Base-by-base conservation (phyloP, 495 filamentous ascomycete genomes). In the Amniculicola lignicola region DNA sequence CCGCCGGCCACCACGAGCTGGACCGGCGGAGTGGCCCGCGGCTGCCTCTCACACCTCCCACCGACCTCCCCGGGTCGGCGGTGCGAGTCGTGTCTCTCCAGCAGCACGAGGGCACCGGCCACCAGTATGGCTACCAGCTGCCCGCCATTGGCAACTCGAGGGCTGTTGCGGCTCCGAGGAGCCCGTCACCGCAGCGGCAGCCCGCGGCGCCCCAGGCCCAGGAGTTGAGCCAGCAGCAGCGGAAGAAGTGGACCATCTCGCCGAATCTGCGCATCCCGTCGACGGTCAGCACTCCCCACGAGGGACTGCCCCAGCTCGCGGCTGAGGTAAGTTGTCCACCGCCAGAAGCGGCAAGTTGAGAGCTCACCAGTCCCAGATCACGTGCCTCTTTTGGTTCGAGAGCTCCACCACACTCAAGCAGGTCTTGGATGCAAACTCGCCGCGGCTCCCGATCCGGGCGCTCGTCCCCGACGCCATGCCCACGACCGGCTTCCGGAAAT, bases 371-470 rank as follows among this genome's bases (percentile, higher is more conserved):
- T 55, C 21, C 44, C 47, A 97, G 87, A 86, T 96, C 71, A 95
- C 93, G 1, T 96, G 92, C 63, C 77, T 99, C 24, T 96, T 99
- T 74, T 99, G 94, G 94, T 99, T 97, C 65, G 94, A 97, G 68
- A 86, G 84, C n/a, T 84, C 86, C 5, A 75, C 84, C 15, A 85
- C 86, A 36, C 74, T 96, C 14, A 80, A 83, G 52, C 72, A 76
- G 44, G 85, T 93, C 39, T 88, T 92, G 67, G 80, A 86, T 18
- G 75, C 81, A 12, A 72, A 72, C n/a, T 67, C 72, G 5, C 67
- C 76, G 16, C 64, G 73, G 33, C 60, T 73, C 21, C 72, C 78
- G 33, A 62, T 82, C 18, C 74, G 72, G 28, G 73, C 75, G 12
- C 77, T 96, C 10, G 77, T 82, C 2, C 69, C 78, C 14, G 85